A percentile compares a stretch with the other conserved stretches of the same genome.
phyloP scores from a whole-genome alignment of 441 rosid genomes.

The Brassica balearica region DNA sequence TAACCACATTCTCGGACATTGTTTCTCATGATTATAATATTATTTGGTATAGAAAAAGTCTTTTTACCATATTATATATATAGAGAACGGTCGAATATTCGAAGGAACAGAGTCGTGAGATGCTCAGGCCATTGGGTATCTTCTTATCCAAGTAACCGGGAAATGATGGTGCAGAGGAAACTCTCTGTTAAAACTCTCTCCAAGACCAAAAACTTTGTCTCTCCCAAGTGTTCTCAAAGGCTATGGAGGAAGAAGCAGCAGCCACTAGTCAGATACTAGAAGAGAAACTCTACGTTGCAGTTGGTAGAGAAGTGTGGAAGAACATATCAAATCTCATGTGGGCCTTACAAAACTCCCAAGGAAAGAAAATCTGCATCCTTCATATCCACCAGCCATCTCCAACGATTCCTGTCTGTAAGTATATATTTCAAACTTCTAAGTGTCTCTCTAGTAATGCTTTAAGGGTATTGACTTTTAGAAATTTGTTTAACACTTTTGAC shows the following conservation, averaged over 20 bases:
- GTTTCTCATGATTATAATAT: background rate
- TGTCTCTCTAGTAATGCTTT: background rate
- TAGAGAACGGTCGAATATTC: constrained; percentile 37
- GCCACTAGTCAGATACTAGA: constrained; percentile 24
- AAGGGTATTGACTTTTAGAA: constrained; percentile 19
- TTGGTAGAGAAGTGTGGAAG: constrained; percentile 56
- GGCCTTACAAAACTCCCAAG: constrained; percentile 55
- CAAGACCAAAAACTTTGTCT: background rate
- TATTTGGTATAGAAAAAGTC: background rate
- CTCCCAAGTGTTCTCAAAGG: background rate
- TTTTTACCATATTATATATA: background rate
- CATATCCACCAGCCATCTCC: constrained; percentile 61
- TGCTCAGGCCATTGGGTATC: constrained; percentile 15
- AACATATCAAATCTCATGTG: constrained; percentile 60
- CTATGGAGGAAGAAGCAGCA: constrained; percentile 41
- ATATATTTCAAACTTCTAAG: background rate
- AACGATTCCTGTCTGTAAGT: constrained; percentile 40
- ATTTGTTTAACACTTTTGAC: background rate
- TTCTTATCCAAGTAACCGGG: constrained; percentile 22
- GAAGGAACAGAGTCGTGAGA: constrained; percentile 39
- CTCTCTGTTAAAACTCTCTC: background rate
- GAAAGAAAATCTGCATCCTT: constrained; percentile 51
- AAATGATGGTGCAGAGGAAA: constrained; percentile 12
- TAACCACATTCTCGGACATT: constrained; percentile 7
- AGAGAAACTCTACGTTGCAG: constrained; percentile 59